Conservation (phyloP, 2,329 filamentous ascomycete genomes). For the Sarocladium oryzae region DNA sequence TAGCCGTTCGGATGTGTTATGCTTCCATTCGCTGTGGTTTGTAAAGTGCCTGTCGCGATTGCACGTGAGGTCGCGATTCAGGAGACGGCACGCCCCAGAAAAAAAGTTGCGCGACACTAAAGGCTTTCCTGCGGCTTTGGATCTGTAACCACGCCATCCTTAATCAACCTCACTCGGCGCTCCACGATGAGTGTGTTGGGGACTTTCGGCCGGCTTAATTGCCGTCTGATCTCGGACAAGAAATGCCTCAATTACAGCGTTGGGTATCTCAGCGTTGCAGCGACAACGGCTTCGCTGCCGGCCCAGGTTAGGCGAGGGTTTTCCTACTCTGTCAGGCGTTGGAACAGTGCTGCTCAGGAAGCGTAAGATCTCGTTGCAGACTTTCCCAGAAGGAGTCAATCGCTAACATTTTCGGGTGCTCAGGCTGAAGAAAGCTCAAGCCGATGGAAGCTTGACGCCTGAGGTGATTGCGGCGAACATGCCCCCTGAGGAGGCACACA, state of each 20-base stretch:
- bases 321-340: conserved; percentile 24
- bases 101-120: conserved; percentile 7
- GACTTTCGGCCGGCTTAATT: conserved; percentile 34
- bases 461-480: conserved; percentile 70
- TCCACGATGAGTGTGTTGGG: conserved; percentile 33
- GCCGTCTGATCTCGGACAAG: conserved; percentile 27
- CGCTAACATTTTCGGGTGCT: neutral
- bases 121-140: neutral
- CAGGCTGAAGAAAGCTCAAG: conserved; percentile 46
- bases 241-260: conserved; percentile 16
- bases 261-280: conserved; percentile 21
- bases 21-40: too few relatives aligned
- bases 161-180: conserved; percentile 2
- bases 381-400: neutral
- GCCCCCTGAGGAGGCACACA: conserved; percentile 68
- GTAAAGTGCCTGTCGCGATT: conserved; percentile 7
- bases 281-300: conserved; percentile 15
- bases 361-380: conserved; percentile 24
- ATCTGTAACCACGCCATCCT: neutral
- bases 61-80: conserved; percentile 16
- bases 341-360: conserved; percentile 32
- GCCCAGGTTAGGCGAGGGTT: conserved; percentile 25
- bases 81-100: conserved; percentile 7
- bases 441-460: conserved; percentile 45
- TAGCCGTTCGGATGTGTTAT: too few relatives aligned